These are phyloP conservation scores for Phytopythium mirpurense DNA, from an alignment of 352 stramenopile genomes.

Conservation along the genomic window DNA sequence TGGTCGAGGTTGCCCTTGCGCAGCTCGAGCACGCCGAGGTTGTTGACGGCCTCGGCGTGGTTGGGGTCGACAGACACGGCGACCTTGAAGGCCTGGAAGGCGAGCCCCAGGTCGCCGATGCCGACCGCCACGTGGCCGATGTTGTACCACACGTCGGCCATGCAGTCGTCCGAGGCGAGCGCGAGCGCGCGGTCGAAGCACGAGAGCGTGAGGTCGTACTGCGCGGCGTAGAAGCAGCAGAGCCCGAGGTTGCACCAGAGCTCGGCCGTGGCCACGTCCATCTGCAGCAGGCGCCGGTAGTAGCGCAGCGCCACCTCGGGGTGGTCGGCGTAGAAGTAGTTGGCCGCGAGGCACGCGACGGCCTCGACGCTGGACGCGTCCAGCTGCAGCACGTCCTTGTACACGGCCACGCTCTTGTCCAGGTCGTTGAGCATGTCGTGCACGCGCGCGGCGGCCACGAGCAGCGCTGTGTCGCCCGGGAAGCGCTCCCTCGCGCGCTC, in stretches of 20 bases:
- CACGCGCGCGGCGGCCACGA: conserved; percentile 85
- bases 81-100: conserved; percentile 94
- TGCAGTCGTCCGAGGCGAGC: conserved; percentile 85
- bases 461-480: conserved; percentile 71
- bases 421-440: conserved; percentile 91
- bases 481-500: conserved; percentile 61
- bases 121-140: conserved; percentile 90
- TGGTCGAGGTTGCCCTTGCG: conserved; percentile 87
- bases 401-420: conserved; percentile 70
- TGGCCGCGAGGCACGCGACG: conserved; percentile 89
- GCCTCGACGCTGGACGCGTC: conserved; percentile 90
- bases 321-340: conserved; percentile 93
- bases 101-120: conserved; percentile 90
- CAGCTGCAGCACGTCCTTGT: conserved; percentile 86
- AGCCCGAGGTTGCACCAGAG: conserved; percentile 94
- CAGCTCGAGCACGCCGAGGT: conserved; percentile 88
- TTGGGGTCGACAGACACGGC: conserved; percentile 87
- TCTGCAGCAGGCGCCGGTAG: conserved; percentile 91
- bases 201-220: conserved; percentile 94
- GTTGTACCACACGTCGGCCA: conserved; percentile 95
- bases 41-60: conserved; percentile 91
- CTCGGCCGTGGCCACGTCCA: conserved; percentile 89
- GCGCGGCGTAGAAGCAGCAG: conserved; percentile 91
- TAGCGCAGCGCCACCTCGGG: conserved; percentile 90
- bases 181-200: conserved; percentile 90